Conservation (phyloP, 805 yeast species). For the Yarrowia sp. region DNA sequence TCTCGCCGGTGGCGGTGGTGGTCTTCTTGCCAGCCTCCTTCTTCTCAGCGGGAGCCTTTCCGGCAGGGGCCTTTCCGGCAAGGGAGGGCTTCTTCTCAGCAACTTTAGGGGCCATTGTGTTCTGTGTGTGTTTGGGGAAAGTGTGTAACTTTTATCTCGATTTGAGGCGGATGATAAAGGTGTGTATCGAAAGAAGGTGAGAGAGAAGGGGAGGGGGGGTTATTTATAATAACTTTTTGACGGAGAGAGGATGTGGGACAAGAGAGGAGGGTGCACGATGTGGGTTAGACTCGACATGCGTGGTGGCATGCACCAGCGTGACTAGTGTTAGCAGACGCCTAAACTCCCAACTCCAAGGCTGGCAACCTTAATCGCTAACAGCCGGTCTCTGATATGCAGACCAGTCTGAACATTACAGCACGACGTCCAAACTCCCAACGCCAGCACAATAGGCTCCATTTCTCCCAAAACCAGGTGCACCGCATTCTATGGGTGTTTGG, state of each 20-base stretch:
- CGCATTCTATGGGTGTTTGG: slow-evolving; percentile 20
- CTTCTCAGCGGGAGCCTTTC: slow-evolving; percentile 97
- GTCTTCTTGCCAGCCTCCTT: slow-evolving; percentile 90
- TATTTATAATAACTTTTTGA: slow-evolving; percentile 27
- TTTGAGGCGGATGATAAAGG: slow-evolving; percentile 42
- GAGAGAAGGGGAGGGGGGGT: slow-evolving; percentile 39
- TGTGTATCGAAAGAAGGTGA: slow-evolving; percentile 45
- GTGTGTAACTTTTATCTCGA: slow-evolving; percentile 47
- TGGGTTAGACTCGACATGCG: slow-evolving; percentile 35
- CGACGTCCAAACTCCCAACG: slow-evolving; percentile 38
- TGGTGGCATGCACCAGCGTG: neutral
- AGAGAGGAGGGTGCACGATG: slow-evolving; percentile 16
- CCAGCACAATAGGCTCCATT: slow-evolving; percentile 38
- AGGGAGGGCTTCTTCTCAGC: slow-evolving; percentile 68
- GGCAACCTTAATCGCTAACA: slow-evolving; percentile 27
- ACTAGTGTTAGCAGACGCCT: too few relatives aligned
- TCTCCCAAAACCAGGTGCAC: neutral
- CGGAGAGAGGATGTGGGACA: neutral
- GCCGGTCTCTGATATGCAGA: slow-evolving; percentile 37
- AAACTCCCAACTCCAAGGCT: neutral
- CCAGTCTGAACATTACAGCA: slow-evolving; percentile 7
- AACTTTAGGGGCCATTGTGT: slow-evolving; percentile 54
- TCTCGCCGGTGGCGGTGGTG: slow-evolving; percentile 74
- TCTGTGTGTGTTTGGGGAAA: slow-evolving; percentile 33
- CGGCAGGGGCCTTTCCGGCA: slow-evolving; percentile 68